Base-by-base conservation (phyloP, 225 moss, liverwort and hornwort species). In the Rhytidiadelphus loreus region DNA sequence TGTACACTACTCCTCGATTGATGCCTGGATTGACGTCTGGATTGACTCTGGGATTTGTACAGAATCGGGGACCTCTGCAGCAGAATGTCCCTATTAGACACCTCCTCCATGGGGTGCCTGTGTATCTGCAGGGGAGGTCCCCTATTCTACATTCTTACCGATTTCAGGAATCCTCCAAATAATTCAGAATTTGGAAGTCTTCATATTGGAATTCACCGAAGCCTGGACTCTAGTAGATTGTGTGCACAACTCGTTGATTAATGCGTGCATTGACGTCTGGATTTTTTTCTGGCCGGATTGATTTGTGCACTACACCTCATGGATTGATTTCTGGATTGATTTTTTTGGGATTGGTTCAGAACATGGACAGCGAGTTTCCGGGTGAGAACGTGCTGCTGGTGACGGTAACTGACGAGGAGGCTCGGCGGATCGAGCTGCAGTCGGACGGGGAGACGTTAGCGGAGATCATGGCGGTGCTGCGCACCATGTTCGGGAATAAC, bases 381-480 rank as follows among this genome's bases (percentile, higher is more conserved):
- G 95, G 92, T 35, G 63, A 95, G 88, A 94, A 97, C 48, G 69
- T 96, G 11, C 89, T 98, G 56, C 87, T 96, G 80, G 96, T 94
- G 69, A 96, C 96, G 3, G 95, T 96, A 8, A 96, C 97, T 9
- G 97, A 97, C 88, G 95, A 96, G 10, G 98, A 97, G 87, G 92
- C 98, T 26, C 92, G 94, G 30, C 89, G 97, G 77, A 93, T 98
- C 48, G 97, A 98, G 90, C 94, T 93, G 64, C 98, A 98, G 71
- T 66, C 93, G 18, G 91, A 96, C 64, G 79, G 24, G 12, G 88
- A 91, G 76, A 96, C 96, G 13, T 52, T 93, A 72, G 82, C 52
- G 52, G 96, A 98, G 86, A 88, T 95, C 57, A 92, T 94, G 93
- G 94, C 43, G 7, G 95, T 98, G 48, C 89, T 98, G 35, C 92